Conservation (phyloP, 805 yeast genomes). For the Naumovozyma dairenensis region DNA sequence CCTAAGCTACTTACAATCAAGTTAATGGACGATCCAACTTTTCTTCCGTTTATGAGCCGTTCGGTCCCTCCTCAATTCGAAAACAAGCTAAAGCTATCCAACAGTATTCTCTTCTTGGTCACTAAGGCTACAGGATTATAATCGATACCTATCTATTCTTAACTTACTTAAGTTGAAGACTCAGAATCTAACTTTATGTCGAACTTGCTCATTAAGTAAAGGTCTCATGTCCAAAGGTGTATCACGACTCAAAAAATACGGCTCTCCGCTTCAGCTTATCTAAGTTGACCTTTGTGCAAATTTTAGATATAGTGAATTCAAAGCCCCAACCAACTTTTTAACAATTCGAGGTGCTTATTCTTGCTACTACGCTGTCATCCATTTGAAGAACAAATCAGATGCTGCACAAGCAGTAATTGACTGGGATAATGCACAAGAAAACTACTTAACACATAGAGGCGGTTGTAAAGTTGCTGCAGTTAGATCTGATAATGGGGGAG, state of each 20-base stretch:
- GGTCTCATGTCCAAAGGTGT: constrained; percentile 8
- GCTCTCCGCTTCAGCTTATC: constrained; percentile 5
- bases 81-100: too few relatives aligned
- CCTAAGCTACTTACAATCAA: too few relatives aligned
- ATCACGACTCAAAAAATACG: too few relatives aligned
- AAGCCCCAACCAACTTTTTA: background rate
- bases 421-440: constrained; percentile 1
- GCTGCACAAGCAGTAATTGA: background rate
- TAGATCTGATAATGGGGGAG: constrained; percentile 8
- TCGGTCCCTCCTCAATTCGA: too few relatives aligned
- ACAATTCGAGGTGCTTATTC: constrained; percentile 3
- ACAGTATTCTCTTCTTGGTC: too few relatives aligned
- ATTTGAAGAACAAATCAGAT: constrained; percentile 1
- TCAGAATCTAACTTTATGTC: constrained; percentile 1
- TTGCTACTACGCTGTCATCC: constrained; percentile 2
- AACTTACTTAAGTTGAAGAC: too few relatives aligned
- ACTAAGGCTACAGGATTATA: too few relatives aligned
- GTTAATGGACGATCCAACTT: too few relatives aligned
- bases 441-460: constrained; percentile 3
- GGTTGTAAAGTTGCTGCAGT: constrained; percentile 5
- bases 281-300: constrained; percentile 5
- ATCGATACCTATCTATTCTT: too few relatives aligned
- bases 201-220: constrained; percentile 3
- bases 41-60: too few relatives aligned
- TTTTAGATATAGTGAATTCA: constrained; percentile 1